Evolutionary conservation across 371 early-diverging fungal genomes (phyloP), one percentile per base, ranked within the genome.

Genomic region (Mucor mucedo): DNA sequence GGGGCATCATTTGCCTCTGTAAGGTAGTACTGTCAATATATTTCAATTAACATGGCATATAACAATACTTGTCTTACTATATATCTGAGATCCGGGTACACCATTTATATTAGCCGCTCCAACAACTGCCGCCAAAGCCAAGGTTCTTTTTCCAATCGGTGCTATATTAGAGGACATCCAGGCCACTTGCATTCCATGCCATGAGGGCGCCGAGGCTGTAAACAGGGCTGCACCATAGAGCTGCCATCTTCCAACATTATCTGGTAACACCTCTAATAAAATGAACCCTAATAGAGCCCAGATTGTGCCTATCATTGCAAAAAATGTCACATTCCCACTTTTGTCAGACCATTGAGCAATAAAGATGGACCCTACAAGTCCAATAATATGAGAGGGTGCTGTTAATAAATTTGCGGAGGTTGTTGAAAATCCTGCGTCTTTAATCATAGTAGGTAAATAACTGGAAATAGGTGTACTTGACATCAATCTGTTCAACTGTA

Each of bases 391-490:
- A 0, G 78, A 73, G 11, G 84, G 84, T 13, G 80, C 76, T 0
- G 85, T 83, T 59, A 88, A 55, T 35, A 85, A 64, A 58, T 86
- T 88, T 29, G 80, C 69, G 2, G 75, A 73, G 41, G 80, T 72
- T 2, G 75, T 70, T n/a, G 75, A 63, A 49, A 83, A 86, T 0
- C 85, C 85, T 10, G 79, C 70, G 38, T 71, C 72, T 58, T 67
- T 75, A 52, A 85, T 82, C 35, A 85, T 79, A 32, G 72, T 67
- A 0, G 88, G 88, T 2, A 84, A 66, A 56, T 86, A 79, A 13
- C 69, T 72, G 11, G 64, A 58, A n/a, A 84, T 70, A 0, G 86
- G 84, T 0, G 79, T 62, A 7, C 56, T 62, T 33, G 72, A 71
- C 71, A 83, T 66, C 44, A 79, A 56, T 4, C 80, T 80, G 52